Evolutionary conservation across 495 filamentous ascomycete genomes (phyloP).

Genomic region (Talaromyces ruber): DNA sequence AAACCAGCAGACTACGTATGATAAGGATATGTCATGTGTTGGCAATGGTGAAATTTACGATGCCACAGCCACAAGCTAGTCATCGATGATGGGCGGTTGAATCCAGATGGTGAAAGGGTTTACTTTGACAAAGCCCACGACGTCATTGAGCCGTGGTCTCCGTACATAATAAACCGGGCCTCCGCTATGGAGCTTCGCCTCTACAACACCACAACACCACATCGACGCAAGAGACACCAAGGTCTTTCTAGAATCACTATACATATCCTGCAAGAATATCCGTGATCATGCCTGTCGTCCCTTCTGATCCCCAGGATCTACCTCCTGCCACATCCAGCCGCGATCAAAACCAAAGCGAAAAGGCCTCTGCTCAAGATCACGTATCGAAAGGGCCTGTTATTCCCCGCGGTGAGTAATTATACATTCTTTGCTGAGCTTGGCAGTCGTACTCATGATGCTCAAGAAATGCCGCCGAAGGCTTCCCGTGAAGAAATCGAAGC

Average conservation of each 20-base stretch:
- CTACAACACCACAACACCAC: neutral
- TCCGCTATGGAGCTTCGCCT: neutral
- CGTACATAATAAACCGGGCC: neutral
- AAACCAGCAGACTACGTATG: neutral
- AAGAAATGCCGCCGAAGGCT: constrained; percentile 46
- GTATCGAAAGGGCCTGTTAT: constrained; percentile 39
- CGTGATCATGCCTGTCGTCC: constrained; percentile 27
- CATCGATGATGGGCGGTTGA: neutral
- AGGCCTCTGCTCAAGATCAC: constrained; percentile 26
- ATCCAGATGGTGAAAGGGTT: neutral
- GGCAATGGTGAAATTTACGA: neutral
- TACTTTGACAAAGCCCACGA: neutral
- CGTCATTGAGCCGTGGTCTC: neutral
- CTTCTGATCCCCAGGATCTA: constrained; percentile 11
- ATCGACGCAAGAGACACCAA: neutral
- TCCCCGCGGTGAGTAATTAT: constrained; percentile 25
- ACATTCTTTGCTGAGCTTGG: neutral
- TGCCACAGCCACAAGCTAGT: neutral
- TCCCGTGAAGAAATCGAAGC: constrained; percentile 61
- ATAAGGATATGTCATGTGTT: neutral
- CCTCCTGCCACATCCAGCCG: neutral
- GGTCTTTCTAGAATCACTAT: neutral
- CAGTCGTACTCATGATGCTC: neutral
- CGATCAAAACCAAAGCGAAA: constrained; percentile 13
- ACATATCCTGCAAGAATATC: neutral